Evolutionary conservation across 140 eudicot species (phyloP).

Genomic region (Senecio squalidus): DNA sequence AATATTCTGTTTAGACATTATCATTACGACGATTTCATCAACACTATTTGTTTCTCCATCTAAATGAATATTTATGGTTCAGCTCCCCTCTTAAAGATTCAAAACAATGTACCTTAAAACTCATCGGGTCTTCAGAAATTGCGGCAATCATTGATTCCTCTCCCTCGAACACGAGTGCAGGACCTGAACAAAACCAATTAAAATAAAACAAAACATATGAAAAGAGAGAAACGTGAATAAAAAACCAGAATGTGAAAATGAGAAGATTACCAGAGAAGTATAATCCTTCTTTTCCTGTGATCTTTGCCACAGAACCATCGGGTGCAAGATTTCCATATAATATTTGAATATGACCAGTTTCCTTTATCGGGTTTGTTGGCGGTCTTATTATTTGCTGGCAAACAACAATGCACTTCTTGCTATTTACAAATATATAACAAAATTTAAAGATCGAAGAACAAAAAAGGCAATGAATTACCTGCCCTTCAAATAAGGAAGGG

Average conservation of each 20-base stretch:
- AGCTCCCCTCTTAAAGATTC: background rate
- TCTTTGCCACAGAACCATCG: conserved; percentile 96
- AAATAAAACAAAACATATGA: background rate
- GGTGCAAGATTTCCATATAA: conserved; percentile 96
- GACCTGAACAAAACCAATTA: conserved; percentile 41
- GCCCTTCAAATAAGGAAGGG: conserved; percentile 84
- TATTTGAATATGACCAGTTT: conserved; percentile 76
- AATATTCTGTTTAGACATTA: too few species aligned
- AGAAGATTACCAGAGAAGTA: conserved; percentile 64
- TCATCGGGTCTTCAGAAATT: conserved; percentile 73
- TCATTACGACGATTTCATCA: background rate
- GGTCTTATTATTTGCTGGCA: conserved; percentile 90
- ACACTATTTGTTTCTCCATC: background rate
- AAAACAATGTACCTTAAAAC: conserved; percentile 60
- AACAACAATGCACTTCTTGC: background rate
- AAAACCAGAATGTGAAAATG: background rate
- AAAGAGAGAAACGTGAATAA: background rate
- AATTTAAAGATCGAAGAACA: background rate
- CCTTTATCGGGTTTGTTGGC: conserved; percentile 78
- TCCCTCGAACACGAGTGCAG: conserved; percentile 94
- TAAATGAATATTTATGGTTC: background rate
- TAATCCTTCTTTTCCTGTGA: conserved; percentile 96
- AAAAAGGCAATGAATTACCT: conserved; percentile 36
- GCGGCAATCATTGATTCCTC: conserved; percentile 95
- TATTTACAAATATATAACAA: background rate